These are phyloP conservation scores for Fraxinus velutina DNA, from an alignment of 305 asterid species.

Conservation along the genomic window DNA sequence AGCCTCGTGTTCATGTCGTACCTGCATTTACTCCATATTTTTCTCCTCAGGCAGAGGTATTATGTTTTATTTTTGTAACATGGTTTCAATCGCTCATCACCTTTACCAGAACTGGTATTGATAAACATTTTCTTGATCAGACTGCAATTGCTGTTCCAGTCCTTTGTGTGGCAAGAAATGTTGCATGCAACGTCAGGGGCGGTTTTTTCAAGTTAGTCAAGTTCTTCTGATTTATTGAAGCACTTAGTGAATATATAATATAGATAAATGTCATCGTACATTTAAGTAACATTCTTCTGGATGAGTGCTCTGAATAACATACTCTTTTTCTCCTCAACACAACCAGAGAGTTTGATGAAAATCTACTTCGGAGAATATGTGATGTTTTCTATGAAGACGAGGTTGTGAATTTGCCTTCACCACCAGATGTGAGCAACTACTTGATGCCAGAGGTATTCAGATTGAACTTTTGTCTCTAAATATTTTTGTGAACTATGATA, in stretches of 20 bases:
- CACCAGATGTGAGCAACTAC: conserved; percentile 93
- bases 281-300: not conserved
- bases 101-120: not conserved
- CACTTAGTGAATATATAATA: conserved; percentile 5
- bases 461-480: not conserved
- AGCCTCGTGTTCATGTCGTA: conserved; percentile 93
- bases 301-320: conserved; percentile 6
- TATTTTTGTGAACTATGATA: conserved; percentile 6
- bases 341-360: conserved; percentile 81
- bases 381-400: conserved; percentile 83
- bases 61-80: conserved; percentile 6
- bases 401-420: conserved; percentile 57
- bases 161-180: conserved; percentile 96
- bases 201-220: conserved; percentile 83
- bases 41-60: conserved; percentile 99
- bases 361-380: conserved; percentile 54
- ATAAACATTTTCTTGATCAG: conserved; percentile 37
- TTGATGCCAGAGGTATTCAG: conserved; percentile 76
- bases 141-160: conserved; percentile 85
- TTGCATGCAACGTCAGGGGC: conserved; percentile 96
- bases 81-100: conserved; percentile 16
- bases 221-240: conserved; percentile 21
- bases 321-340: not conserved
- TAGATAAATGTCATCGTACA: not conserved
- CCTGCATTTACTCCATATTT: conserved; percentile 95